These are phyloP conservation scores for Melanogaster broomeanus DNA, from an alignment of 768 basidiomycete genomes.

Conservation along the genomic window DNA sequence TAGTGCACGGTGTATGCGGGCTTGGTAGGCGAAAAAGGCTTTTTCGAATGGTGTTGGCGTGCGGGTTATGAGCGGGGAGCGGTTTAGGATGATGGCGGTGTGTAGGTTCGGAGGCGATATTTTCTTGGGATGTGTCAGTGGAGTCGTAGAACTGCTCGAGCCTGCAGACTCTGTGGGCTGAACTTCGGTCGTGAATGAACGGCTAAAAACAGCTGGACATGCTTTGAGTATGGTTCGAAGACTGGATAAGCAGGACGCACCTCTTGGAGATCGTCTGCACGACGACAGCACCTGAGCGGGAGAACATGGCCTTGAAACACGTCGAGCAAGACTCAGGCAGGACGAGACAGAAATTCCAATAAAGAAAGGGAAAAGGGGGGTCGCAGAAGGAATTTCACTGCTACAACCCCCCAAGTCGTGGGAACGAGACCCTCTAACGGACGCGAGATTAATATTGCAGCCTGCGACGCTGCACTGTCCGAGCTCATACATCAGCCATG, in stretches of 20 bases:
- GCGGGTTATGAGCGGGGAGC: constrained; percentile 74
- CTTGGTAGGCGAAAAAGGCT: constrained; percentile 83
- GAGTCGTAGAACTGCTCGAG: not conserved
- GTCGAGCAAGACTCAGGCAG: too few species aligned
- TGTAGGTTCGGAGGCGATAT: constrained; percentile 42
- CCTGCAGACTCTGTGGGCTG: constrained; percentile 3
- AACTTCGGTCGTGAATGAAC: constrained; percentile 48
- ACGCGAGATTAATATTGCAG: not conserved
- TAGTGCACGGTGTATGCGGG: constrained; percentile 79
- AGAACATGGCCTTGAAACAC: constrained; percentile 29
- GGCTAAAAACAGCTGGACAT: constrained; percentile 24
- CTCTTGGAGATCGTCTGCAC: constrained; percentile 33
- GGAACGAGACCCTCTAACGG: not conserved
- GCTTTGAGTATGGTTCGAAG: not conserved
- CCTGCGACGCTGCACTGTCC: not conserved
- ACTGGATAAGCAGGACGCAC: constrained; percentile 15
- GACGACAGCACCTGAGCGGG: constrained; percentile 32
- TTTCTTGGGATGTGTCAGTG: constrained; percentile 29
- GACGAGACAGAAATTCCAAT: not conserved
- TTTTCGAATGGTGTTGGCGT: constrained; percentile 73
- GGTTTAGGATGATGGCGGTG: constrained; percentile 74
- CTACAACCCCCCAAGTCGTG: not conserved
- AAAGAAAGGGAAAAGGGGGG: not conserved
- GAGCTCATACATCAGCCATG: constrained; percentile 42
- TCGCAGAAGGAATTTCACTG: not conserved